A percentile compares a stretch with the other conserved stretches of the same genome.
Evolutionary conservation across 495 filamentous ascomycete genomes (phyloP).

Genomic region (Gamarada debralockiae): DNA sequence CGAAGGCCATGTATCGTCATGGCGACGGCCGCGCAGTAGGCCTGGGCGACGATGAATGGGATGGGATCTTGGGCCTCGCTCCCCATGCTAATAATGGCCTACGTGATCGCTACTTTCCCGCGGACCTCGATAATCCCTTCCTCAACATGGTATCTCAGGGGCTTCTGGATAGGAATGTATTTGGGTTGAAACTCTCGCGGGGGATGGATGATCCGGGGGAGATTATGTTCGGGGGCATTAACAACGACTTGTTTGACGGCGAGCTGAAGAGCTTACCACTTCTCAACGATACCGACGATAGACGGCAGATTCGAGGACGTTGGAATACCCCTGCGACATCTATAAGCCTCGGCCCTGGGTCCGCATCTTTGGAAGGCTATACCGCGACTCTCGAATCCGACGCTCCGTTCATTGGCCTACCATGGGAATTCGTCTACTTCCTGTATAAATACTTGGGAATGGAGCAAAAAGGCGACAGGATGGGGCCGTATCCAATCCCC

Average conservation of each 20-base stretch:
- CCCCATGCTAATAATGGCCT: not conserved
- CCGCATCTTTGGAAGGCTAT: not conserved
- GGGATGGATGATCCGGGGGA: not conserved
- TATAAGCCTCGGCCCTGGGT: not conserved
- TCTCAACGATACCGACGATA: not conserved
- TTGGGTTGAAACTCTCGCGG: not conserved
- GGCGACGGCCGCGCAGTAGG: not conserved
- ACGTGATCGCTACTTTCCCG: too few species aligned
- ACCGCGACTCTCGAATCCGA: slow-evolving; percentile 1
- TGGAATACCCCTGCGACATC: not conserved
- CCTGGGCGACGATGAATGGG: not conserved
- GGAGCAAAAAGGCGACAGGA: not conserved
- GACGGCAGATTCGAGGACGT: not conserved
- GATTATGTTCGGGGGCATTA: slow-evolving; percentile 3
- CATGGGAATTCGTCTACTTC: not conserved
- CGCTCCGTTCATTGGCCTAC: not conserved
- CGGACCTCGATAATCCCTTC: not conserved
- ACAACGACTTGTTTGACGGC: slow-evolving; percentile 3
- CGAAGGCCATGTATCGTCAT: too few species aligned
- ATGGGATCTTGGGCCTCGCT: slow-evolving; percentile 2
- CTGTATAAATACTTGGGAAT: not conserved
- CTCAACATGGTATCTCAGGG: not conserved
- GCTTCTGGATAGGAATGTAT: slow-evolving; percentile 12
- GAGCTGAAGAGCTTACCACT: slow-evolving; percentile 3
- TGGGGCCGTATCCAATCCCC: too few species aligned